A percentile compares a stretch with the other conserved stretches of the same genome.
Conservation (phyloP, 805 yeast species). For the Candida ortonii region DNA sequence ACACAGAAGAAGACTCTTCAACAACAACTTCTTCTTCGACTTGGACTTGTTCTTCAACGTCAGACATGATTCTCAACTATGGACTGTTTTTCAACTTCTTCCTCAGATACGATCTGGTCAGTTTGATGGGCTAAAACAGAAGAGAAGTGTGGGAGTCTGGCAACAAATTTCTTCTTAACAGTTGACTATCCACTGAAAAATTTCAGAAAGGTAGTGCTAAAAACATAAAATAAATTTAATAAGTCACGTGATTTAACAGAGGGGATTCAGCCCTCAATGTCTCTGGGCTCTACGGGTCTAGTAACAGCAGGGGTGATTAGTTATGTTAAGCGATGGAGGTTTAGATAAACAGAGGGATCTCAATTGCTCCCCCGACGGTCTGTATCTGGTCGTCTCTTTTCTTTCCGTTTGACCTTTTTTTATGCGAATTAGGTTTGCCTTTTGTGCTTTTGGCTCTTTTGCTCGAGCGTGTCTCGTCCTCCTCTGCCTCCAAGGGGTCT, state of each 20-base stretch:
- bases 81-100: slow-evolving; percentile 33
- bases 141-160: too few species aligned
- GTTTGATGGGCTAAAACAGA: slow-evolving; percentile 19
- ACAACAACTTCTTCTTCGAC: slow-evolving; percentile 77
- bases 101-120: slow-evolving; percentile 40
- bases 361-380: slow-evolving; percentile 43
- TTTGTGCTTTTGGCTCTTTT: slow-evolving; percentile 1
- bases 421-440: too few species aligned
- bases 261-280: slow-evolving; percentile 11
- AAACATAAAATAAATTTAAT: not conserved
- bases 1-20: slow-evolving; percentile 82
- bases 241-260: slow-evolving; percentile 13
- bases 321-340: not conserved
- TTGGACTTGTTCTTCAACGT: slow-evolving; percentile 85
- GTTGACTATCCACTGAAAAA: slow-evolving; percentile 11
- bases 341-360: slow-evolving; percentile 42
- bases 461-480: not conserved
- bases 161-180: too few species aligned
- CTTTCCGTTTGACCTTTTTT: too few species aligned
- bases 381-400: slow-evolving; percentile 27
- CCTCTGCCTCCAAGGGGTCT: not conserved
- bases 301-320: too few species aligned
- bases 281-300: not conserved
- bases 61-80: slow-evolving; percentile 60
- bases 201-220: slow-evolving; percentile 1